phyloP scores from a whole-genome alignment of 148 eudicot species.

The Rhododendron vialii region DNA sequence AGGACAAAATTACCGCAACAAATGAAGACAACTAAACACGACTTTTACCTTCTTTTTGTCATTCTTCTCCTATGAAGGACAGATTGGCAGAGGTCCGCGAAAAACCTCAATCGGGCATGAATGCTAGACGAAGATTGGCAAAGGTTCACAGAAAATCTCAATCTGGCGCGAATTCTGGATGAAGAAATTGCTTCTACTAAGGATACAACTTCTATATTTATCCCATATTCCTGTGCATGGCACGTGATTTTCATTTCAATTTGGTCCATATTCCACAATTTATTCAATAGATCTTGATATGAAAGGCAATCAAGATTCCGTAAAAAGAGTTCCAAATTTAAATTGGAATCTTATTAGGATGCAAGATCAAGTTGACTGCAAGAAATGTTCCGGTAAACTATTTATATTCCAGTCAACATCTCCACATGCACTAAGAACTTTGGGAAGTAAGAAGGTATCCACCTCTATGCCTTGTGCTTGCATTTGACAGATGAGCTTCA shows the following conservation, averaged over 20 bases:
- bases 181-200: not conserved
- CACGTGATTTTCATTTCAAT: not conserved
- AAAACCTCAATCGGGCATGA: no score
- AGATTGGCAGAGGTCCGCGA: not conserved
- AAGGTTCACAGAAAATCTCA: not conserved
- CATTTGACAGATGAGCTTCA: slow-evolving; percentile 85
- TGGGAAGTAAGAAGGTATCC: slow-evolving; percentile 57
- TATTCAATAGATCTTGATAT: not conserved
- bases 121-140: not conserved
- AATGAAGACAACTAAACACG: not conserved
- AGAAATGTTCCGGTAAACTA: slow-evolving; percentile 18
- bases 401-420: slow-evolving; percentile 49
- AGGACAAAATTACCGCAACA: not conserved
- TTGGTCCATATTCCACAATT: not conserved
- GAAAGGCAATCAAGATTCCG: not conserved
- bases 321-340: no score
- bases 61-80: not conserved
- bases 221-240: not conserved
- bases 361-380: slow-evolving; percentile 27
- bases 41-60: not conserved
- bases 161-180: not conserved
- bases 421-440: slow-evolving; percentile 65
- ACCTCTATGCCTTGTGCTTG: slow-evolving; percentile 64
- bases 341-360: not conserved
- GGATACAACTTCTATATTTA: not conserved